Evolutionary conservation across 1,139 yeast species (phyloP).

Genomic region (Torulaspora globosa): DNA sequence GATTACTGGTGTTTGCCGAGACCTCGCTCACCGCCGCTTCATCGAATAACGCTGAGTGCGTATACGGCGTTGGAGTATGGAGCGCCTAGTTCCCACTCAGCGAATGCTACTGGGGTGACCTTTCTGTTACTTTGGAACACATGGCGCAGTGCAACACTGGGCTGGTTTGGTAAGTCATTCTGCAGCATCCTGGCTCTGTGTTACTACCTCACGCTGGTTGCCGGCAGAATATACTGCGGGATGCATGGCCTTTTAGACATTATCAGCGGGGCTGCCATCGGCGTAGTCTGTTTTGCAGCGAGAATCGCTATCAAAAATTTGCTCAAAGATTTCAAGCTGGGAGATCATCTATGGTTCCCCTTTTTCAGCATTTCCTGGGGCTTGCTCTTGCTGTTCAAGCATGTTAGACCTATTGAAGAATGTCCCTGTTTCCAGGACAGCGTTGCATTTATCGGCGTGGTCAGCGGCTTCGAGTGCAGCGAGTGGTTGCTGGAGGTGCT

Average conservation of each 20-base stretch:
- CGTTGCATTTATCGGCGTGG: constrained; percentile 89
- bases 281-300: constrained; percentile 46
- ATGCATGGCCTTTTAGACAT: constrained; percentile 94
- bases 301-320: constrained; percentile 35
- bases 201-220: constrained; percentile 63
- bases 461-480: constrained; percentile 53
- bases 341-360: constrained; percentile 39
- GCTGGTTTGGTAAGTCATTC: constrained; percentile 10
- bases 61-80: constrained; percentile 93
- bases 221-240: constrained; percentile 90
- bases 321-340: constrained; percentile 22
- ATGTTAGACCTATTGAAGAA: constrained; percentile 84
- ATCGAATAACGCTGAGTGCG: constrained; percentile 81
- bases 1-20: constrained; percentile 88
- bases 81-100: constrained; percentile 88
- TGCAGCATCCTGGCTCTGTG: constrained; percentile 30
- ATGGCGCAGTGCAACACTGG: constrained; percentile 14
- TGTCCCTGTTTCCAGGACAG: constrained; percentile 97
- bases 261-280: constrained; percentile 60
- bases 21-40: constrained; percentile 88
- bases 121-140: constrained; percentile 24
- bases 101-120: constrained; percentile 83
- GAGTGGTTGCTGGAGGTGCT: constrained; percentile 25
- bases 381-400: constrained; percentile 54
- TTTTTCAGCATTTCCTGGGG: constrained; percentile 43